These are phyloP conservation scores for Selenicereus undatus DNA, from an alignment of 148 eudicot species.

Conservation along the genomic window DNA sequence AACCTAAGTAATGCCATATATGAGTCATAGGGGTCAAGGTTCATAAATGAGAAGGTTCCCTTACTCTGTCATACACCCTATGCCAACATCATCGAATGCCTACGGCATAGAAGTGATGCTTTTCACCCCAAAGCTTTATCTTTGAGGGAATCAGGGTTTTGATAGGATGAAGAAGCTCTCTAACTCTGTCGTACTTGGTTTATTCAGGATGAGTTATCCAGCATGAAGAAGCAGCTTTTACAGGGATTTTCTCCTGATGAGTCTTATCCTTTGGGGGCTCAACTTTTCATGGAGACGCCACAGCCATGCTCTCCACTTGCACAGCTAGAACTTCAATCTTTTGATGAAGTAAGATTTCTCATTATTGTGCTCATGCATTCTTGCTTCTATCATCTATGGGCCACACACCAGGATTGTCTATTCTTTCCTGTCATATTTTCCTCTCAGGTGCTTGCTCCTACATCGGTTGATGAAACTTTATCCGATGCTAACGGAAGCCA, in stretches of 20 bases:
- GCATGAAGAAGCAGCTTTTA: constrained; percentile 55
- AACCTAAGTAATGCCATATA: no score
- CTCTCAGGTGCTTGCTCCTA: constrained; percentile 40
- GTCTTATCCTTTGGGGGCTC: constrained; percentile 56
- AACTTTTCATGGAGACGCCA: constrained; percentile 80
- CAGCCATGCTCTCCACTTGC: constrained; percentile 62
- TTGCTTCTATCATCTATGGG: background rate
- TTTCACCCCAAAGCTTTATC: background rate
- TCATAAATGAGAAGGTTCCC: no score
- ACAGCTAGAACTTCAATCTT: constrained; percentile 44
- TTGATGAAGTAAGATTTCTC: constrained; percentile 51
- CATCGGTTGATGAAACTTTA: constrained; percentile 48
- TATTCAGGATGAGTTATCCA: constrained; percentile 58
- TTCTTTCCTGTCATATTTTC: background rate
- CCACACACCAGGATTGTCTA: background rate
- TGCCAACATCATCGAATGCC: background rate
- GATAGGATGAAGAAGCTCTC: background rate
- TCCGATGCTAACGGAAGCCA: constrained; percentile 61
- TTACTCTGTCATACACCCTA: no score
- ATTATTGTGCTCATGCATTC: background rate
- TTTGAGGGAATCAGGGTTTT: background rate
- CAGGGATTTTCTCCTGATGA: constrained; percentile 80
- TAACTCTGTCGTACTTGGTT: background rate
- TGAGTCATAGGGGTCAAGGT: no score
- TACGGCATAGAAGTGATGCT: background rate